Evolutionary conservation across 2,329 filamentous ascomycete genomes (phyloP), one percentile per base, ranked within the genome.

Genomic region (Aspergillus novoparasiticus): DNA sequence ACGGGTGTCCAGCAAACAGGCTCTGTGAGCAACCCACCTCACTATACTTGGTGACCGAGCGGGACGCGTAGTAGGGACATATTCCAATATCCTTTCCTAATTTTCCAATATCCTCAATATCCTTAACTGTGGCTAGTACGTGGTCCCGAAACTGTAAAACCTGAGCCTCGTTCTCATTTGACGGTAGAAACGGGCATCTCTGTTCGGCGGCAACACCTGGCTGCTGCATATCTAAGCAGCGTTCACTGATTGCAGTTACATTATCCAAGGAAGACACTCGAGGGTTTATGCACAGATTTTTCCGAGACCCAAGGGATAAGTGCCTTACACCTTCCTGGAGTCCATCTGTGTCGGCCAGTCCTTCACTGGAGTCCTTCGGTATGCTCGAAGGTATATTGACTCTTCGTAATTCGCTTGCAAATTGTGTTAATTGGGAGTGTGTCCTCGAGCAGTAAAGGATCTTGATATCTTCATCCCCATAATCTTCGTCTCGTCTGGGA

Each of bases 1-100:
- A 59, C 48, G 48, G 28, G 43, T 50, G 56, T 39, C 43, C 41
- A 48, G 19, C 8, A 54, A 41, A 43, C 19, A 50, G 21, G 23
- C 6, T 32, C 8, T 57, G 23, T 53, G 39, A n/a, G 30, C n/a
- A 48, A 64, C 78, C 68, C 66, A 86, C 85, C 77, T 97, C 94
- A 46, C 92, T 90, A 11, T 90, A 86, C 21, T 89, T 88, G n/a
- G 96, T 89, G 0, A 92, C 91, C 3, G 90, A 86, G 56, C 95
- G 86, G 0, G 94, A 94, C n/a, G 94, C 94, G 78, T 99, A 99
- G 76, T 99, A 99, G 0, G 95, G 94, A 74, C 95, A 99, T 6
- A 98, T 86, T 0, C 89, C 87, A 36, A 97, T 82, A 57, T 89
- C 86, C 71, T 89, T 91, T 4, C 95, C 95, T 1, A 98, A 81